Evolutionary conservation across 352 stramenopile species (phyloP), one percentile per base, ranked within the genome.

Genomic region (Peronospora farinosa): DNA sequence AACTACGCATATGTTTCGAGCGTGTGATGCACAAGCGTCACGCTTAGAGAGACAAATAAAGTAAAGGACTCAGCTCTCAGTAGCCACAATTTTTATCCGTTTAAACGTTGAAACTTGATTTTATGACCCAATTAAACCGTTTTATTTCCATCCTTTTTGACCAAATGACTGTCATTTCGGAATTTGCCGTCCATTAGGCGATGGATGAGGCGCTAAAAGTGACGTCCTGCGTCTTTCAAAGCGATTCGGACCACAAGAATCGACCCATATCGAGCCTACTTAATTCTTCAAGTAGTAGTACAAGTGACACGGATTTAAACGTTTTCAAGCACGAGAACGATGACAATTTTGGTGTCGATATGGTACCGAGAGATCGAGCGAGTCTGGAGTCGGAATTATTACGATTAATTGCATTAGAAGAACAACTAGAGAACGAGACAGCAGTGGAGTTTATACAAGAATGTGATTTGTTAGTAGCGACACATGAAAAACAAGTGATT

Each of bases 1-100:
- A 86, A 57, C 66, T 91, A 19, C 74, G 72, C 50, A 50, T 59
- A 15, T 91, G 80, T 62, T 86, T 88, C 46, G 53, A 77, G 58
- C 78, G 67, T 45, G 61, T 61, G 5, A 54, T 59, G 11, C 61
- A 53, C 44, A 76, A 79, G 52, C 70, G 60, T 43, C 57, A 52
- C 59, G 21, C 40, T 19, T 67, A 63, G 40, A 69, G 19, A 32
- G n/a, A 11, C 37, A 35, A 42, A n/a, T 9, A n/a, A 40, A 1
- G 2, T 17, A 11, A 11, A 17, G 16, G 40, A 51, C 42, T 36
- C 23, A n/a, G 19, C 19, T 3, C 21, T 2, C 21, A 23, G 2
- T 28, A n/a, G 17, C 10, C 5, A 43, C 3, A 36, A 45, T 45
- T 19, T 30, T 35, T 7, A n/a, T n/a, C n/a, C 5, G 40, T 47